These are phyloP conservation scores for Diplocarpon rosae DNA, from an alignment of 2,329 filamentous ascomycete genomes.

Conservation along the genomic window DNA sequence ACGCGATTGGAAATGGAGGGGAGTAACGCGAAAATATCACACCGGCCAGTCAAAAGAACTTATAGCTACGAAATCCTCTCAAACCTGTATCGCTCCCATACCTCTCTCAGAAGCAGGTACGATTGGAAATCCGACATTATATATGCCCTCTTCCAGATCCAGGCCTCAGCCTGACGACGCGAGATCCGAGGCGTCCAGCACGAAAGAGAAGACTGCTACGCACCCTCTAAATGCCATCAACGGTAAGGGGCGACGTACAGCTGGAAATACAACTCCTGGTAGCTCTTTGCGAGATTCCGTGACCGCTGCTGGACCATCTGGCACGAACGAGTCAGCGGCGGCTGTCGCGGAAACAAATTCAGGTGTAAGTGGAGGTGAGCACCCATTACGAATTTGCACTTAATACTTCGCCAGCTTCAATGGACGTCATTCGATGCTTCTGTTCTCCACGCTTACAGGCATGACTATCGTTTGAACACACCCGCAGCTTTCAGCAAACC, in stretches of 20 bases:
- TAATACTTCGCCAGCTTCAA: slow-evolving; percentile 34
- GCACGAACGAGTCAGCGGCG: slow-evolving; percentile 9
- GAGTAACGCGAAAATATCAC: too few relatives aligned
- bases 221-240: slow-evolving; percentile 15
- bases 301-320: slow-evolving; percentile 13
- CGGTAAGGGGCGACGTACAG: slow-evolving; percentile 25
- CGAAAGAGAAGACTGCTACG: slow-evolving; percentile 25
- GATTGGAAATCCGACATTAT: too few relatives aligned
- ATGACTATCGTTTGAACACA: slow-evolving; percentile 59
- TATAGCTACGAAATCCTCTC: too few relatives aligned
- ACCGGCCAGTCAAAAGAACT: too few relatives aligned
- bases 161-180: slow-evolving; percentile 27
- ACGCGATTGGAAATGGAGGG: too few relatives aligned
- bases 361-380: slow-evolving; percentile 17
- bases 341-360: slow-evolving; percentile 17
- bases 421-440: slow-evolving; percentile 59
- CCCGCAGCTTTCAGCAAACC: slow-evolving; percentile 58
- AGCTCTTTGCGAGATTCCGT: slow-evolving; percentile 25
- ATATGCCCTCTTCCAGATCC: slow-evolving; percentile 25
- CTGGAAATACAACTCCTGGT: slow-evolving; percentile 13
- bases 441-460: slow-evolving; percentile 64
- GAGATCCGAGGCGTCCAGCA: slow-evolving; percentile 28
- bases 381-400: neutral
- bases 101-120: too few relatives aligned
- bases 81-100: too few relatives aligned